Evolutionary conservation across 2,329 filamentous ascomycete genomes (phyloP).

Genomic region (Madurella mycetomatis): DNA sequence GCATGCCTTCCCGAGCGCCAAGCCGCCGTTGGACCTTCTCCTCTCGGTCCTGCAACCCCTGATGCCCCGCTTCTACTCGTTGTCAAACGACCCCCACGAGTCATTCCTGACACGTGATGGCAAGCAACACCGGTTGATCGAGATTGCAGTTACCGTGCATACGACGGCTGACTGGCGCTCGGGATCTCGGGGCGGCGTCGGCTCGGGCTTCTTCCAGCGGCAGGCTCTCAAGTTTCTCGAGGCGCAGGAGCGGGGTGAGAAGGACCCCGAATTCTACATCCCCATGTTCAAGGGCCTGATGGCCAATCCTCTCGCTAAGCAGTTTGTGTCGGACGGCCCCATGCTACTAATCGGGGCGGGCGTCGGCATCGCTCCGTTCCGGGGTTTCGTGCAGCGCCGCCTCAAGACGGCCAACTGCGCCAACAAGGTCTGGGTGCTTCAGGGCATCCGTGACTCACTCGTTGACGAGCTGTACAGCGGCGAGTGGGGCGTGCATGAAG

Average conservation of each 20-base stretch:
- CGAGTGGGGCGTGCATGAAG: constrained; percentile 91
- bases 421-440: constrained; percentile 96
- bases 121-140: constrained; percentile 73
- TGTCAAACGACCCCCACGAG: constrained; percentile 91
- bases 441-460: constrained; percentile 88
- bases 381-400: constrained; percentile 91
- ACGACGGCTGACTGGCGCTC: constrained; percentile 75
- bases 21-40: constrained; percentile 78
- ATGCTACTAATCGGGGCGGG: constrained; percentile 97
- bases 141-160: constrained; percentile 95
- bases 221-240: constrained; percentile 69
- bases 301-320: constrained; percentile 88
- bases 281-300: constrained; percentile 99
- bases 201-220: constrained; percentile 89
- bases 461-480: constrained; percentile 95
- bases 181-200: constrained; percentile 73
- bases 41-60: constrained; percentile 77
- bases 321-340: constrained; percentile 89
- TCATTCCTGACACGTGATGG: constrained; percentile 63
- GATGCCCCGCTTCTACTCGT: constrained; percentile 97
- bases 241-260: constrained; percentile 58
- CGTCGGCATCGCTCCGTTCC: constrained; percentile 94
- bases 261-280: constrained; percentile 62
- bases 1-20: constrained; percentile 84
- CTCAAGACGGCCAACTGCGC: constrained; percentile 92